Conservation (phyloP, 257 asterid genomes). For the Jacaranda copaia region DNA sequence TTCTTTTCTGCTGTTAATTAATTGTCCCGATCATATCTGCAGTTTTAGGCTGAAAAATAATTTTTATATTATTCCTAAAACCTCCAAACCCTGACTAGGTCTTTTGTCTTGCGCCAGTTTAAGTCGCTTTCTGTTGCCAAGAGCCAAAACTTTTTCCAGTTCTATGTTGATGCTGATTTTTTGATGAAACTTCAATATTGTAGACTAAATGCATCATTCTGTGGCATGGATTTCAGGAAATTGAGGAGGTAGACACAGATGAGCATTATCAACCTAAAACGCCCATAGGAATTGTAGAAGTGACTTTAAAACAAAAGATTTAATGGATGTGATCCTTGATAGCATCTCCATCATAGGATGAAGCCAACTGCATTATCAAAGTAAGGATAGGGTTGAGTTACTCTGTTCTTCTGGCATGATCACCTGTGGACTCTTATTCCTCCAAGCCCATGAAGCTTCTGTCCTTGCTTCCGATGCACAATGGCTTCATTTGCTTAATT, state of each 20-base stretch:
- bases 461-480: constrained; percentile 15
- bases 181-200: background rate
- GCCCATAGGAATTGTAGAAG: constrained; percentile 68
- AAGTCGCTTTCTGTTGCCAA: no score
- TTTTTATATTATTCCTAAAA: background rate
- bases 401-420: constrained; percentile 35
- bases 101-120: no score
- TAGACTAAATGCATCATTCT: constrained; percentile 19
- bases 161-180: no score
- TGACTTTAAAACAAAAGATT: constrained; percentile 63
- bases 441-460: constrained; percentile 25
- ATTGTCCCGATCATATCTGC: background rate
- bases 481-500: constrained; percentile 36
- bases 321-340: constrained; percentile 37
- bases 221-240: constrained; percentile 64
- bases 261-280: constrained; percentile 93
- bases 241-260: constrained; percentile 96
- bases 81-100: no score
- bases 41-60: background rate
- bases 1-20: background rate
- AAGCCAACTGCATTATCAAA: constrained; percentile 25
- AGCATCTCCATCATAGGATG: constrained; percentile 27
- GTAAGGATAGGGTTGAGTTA: constrained; percentile 24
- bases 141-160: no score
- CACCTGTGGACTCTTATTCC: constrained; percentile 29